Evolutionary conservation across 208 protist species (phyloP).

Genomic region (Endotrypanum monterogeii): DNA sequence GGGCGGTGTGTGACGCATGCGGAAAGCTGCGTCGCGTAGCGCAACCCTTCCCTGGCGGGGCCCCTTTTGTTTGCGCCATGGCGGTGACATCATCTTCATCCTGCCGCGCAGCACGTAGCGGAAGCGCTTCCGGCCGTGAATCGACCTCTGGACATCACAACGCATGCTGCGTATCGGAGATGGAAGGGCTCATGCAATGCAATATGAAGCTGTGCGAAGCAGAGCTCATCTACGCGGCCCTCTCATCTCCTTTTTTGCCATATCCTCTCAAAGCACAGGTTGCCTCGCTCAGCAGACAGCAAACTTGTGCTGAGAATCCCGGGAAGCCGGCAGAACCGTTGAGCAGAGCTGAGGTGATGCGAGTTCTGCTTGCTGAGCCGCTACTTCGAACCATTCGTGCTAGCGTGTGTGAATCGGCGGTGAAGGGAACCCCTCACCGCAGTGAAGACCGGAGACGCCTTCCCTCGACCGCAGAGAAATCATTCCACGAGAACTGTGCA

Average conservation of each 20-base stretch:
- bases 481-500: background rate
- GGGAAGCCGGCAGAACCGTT: background rate
- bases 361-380: constrained; percentile 31
- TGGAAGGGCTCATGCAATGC: constrained; percentile 44
- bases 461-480: background rate
- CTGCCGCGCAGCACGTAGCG: constrained; percentile 12
- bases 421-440: background rate
- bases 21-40: constrained; percentile 81
- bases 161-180: constrained; percentile 60
- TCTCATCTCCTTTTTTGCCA: constrained; percentile 39
- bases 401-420: constrained; percentile 16
- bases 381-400: constrained; percentile 28
- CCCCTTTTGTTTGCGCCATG: constrained; percentile 81
- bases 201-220: constrained; percentile 21
- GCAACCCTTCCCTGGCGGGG: constrained; percentile 84
- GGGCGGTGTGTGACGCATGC: constrained; percentile 73
- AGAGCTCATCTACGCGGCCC: constrained; percentile 33
- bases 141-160: constrained; percentile 3
- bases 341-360: constrained; percentile 19
- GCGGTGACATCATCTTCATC: constrained; percentile 31
- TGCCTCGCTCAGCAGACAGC: background rate
- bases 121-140: background rate
- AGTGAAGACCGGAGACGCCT: background rate
- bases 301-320: background rate
- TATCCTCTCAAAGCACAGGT: constrained; percentile 28